phyloP scores from a whole-genome alignment of 345 rosid species.

The Anacardium occidentale region DNA sequence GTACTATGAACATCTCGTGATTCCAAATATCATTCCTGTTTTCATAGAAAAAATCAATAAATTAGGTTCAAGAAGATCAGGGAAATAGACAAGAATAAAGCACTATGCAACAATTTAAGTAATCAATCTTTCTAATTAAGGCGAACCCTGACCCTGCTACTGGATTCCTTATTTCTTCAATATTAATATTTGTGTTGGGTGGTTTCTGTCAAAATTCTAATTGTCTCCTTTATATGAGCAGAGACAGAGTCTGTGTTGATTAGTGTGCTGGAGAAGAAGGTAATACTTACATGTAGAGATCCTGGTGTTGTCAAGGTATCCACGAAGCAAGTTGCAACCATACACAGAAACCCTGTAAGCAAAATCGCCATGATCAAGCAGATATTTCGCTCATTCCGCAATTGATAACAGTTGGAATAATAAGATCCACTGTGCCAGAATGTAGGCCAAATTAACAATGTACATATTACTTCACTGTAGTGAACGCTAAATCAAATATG shows the following conservation, averaged over 20 bases:
- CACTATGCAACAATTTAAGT: no score
- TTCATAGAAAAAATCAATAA: not conserved
- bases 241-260: slow-evolving; percentile 73
- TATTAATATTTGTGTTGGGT: no score
- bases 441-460: slow-evolving; percentile 2
- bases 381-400: slow-evolving; percentile 38
- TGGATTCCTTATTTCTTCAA: not conserved
- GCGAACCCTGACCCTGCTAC: no score
- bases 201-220: slow-evolving; percentile 1
- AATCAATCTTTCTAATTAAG: no score
- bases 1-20: no score
- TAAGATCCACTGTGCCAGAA: not conserved
- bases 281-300: slow-evolving; percentile 65
- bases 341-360: slow-evolving; percentile 37
- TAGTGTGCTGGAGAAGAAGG: slow-evolving; percentile 69
- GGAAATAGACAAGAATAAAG: not conserved
- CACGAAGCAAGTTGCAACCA: slow-evolving; percentile 29
- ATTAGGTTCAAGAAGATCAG: not conserved
- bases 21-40: not conserved
- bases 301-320: slow-evolving; percentile 37
- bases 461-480: slow-evolving; percentile 12
- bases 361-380: slow-evolving; percentile 59
- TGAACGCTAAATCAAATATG: not conserved
- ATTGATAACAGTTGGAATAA: slow-evolving; percentile 13
- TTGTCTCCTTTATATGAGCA: slow-evolving; percentile 24